These are phyloP conservation scores for Graphiopsis chlorocephala DNA, from an alignment of 2,329 filamentous ascomycete genomes.

Conservation along the genomic window DNA sequence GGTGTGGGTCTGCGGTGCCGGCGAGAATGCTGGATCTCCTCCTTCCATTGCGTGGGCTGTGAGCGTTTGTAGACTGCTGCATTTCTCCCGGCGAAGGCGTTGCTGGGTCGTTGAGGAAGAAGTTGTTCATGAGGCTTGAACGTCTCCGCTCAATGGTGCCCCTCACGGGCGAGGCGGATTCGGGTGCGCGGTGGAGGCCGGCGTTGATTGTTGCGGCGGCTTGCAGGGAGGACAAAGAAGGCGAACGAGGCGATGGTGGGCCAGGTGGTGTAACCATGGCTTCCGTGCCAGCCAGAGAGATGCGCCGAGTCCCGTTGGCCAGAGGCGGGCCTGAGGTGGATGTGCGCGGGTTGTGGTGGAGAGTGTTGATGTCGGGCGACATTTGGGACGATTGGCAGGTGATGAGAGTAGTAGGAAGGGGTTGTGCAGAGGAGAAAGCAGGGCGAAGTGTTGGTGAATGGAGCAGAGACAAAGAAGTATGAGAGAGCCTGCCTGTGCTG, in stretches of 20 bases:
- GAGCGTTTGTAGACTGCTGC: conserved; percentile 41
- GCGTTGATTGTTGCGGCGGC: conserved; percentile 77
- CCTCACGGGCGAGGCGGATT: conserved; percentile 39
- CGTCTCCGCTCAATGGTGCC: conserved; percentile 54
- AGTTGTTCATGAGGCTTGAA: conserved; percentile 69
- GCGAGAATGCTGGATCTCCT: conserved; percentile 40
- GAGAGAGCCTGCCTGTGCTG: background rate
- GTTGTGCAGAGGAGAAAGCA: background rate
- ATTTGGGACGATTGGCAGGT: conserved; percentile 36
- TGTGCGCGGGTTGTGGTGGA: conserved; percentile 47
- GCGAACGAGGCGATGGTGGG: conserved; percentile 52
- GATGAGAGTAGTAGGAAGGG: background rate
- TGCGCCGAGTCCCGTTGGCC: conserved; percentile 30
- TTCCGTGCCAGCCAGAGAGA: conserved; percentile 27
- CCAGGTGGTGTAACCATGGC: conserved; percentile 38
- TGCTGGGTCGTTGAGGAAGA: conserved; percentile 69
- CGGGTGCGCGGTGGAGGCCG: conserved; percentile 50
- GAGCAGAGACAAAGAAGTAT: background rate
- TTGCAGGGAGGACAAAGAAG: conserved; percentile 67
- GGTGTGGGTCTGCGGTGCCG: conserved; percentile 52
- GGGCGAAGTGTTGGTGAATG: background rate
- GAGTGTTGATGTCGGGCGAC: conserved; percentile 60
- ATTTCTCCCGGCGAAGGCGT: conserved; percentile 69
- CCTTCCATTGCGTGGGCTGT: conserved; percentile 25
- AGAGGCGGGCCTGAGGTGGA: conserved; percentile 33